Conservation (phyloP, 176 grass and related monocot species). For the Canna indica region DNA sequence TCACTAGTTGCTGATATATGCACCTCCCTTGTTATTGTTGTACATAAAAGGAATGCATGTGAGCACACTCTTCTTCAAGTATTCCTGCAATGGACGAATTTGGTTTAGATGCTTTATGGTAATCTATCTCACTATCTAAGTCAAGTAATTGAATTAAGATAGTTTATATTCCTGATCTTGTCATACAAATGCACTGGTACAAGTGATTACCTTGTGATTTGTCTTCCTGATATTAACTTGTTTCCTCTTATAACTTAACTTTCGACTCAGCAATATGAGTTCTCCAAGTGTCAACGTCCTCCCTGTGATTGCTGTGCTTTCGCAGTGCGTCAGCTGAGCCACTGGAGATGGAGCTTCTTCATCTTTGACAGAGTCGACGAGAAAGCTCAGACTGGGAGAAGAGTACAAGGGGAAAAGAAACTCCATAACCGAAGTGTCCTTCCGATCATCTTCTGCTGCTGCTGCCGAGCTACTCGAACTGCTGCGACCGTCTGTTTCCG, state of each 20-base stretch:
- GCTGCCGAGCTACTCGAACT: constrained; percentile 26
- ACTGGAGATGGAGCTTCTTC: no score
- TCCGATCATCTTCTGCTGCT: constrained; percentile 5
- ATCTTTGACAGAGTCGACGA: not conserved
- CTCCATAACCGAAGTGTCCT: constrained; percentile 35
- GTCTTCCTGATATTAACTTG: constrained; percentile 28
- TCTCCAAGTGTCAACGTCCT: constrained; percentile 64
- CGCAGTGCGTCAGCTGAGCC: not conserved
- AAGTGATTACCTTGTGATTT: constrained; percentile 1
- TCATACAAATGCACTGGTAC: not conserved
- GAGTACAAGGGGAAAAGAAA: constrained; percentile 41
- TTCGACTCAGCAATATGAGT: constrained; percentile 73
- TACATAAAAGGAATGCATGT: constrained; percentile 31
- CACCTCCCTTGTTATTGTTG: not conserved
- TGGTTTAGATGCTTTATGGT: constrained; percentile 12
- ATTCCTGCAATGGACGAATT: constrained; percentile 38
- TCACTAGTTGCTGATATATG: not conserved
- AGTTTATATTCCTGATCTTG: no score
- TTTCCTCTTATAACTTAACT: constrained; percentile 35
- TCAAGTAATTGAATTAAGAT: no score
- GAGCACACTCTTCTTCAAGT: constrained; percentile 55
- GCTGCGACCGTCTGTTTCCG: constrained; percentile 44
- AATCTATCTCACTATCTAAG: no score
- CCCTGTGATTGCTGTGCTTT: constrained; percentile 23
- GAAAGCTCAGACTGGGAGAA: constrained; percentile 44